phyloP scores from a whole-genome alignment of 2,329 filamentous ascomycete genomes.

The Aspergillus sergii region DNA sequence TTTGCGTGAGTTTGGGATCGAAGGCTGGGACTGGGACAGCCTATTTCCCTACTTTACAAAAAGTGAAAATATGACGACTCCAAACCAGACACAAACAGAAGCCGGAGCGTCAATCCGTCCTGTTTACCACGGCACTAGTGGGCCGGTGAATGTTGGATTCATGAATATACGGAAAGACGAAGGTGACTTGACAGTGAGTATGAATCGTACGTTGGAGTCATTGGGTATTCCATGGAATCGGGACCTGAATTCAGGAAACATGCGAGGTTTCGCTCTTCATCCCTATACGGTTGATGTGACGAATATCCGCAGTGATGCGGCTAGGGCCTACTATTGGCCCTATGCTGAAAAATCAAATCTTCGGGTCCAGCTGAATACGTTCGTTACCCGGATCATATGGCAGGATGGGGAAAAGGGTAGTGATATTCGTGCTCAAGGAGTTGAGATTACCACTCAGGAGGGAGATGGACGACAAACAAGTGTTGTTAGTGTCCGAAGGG shows the following conservation, averaged over 20 bases:
- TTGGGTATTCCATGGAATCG: constrained; percentile 41
- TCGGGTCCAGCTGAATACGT: constrained; percentile 45
- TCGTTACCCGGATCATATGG: constrained; percentile 45
- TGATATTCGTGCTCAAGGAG: constrained; percentile 12
- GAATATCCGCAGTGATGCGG: constrained; percentile 50
- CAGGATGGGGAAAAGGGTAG: constrained; percentile 9
- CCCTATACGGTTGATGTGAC: constrained; percentile 46
- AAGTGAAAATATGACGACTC: constrained; percentile 27
- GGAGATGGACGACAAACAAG: background rate
- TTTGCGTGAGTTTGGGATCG: constrained; percentile 36
- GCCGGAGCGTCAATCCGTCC: constrained; percentile 28
- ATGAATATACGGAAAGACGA: constrained; percentile 18
- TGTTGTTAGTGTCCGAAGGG: constrained; percentile 40
- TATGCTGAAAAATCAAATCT: constrained; percentile 45
- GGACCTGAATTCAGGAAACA: constrained; percentile 47
- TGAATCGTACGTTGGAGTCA: constrained; percentile 38
- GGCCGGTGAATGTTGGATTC: constrained; percentile 32
- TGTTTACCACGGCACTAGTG: constrained; percentile 28
- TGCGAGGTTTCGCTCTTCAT: constrained; percentile 49
- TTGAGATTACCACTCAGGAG: background rate
- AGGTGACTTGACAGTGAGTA: constrained; percentile 23
- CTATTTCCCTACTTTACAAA: constrained; percentile 35
- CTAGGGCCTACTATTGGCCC: constrained; percentile 52
- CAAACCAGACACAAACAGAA: constrained; percentile 21
- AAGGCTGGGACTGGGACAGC: constrained; percentile 34